Base-by-base conservation (phyloP, 1,139 yeast species). In the Taphrina betulina region DNA sequence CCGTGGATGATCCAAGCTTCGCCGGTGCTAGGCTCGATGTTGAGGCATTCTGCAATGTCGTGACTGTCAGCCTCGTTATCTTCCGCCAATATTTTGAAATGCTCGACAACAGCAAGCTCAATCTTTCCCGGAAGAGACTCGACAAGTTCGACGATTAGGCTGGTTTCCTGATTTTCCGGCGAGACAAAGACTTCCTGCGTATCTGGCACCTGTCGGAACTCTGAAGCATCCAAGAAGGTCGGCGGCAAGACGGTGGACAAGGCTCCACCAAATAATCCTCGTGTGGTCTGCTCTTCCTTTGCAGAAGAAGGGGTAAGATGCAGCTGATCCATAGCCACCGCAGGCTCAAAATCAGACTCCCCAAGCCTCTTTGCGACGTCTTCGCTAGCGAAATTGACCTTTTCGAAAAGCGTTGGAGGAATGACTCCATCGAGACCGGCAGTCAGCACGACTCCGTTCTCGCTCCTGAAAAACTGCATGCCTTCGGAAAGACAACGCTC, bases 361-460 rank as follows among this genome's bases (percentile, higher is more conserved):
- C 7, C 31, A 12, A 26, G 31, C 12, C 10, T 7, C 12, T 26
- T 26, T 16, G 33, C 20, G 3, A 34, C 23, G 4, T 41, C 34
- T 3, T 41, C 57, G 17, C 24, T 20, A 14, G 34, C 29, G 20
- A 34, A 19, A 23, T 50, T 52, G 3, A 75, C 67, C 53, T 71
- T 73, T 5, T 65, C 67, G 62, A 88, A 80, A 56, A 70, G 76
- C 10, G 75, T 70, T 4, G 71, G 63, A 0, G 77, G 69, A 1
- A 89, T 72, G 3, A 70, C 51, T 0, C 95, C 94, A 10, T 75
- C 63, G 0, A 62, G 65, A 2, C 95, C 95, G 3, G 77, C 70
- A 1, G 86, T 77, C 58, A 92, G 70, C 35, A 86, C 80, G 3
- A 89, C 98, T 20, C 84, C 81, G 66, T 92, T 92, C 26, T 77